Conservation (phyloP, 2,329 filamentous ascomycete genomes). For the Ceratocystis eucalypticola region DNA sequence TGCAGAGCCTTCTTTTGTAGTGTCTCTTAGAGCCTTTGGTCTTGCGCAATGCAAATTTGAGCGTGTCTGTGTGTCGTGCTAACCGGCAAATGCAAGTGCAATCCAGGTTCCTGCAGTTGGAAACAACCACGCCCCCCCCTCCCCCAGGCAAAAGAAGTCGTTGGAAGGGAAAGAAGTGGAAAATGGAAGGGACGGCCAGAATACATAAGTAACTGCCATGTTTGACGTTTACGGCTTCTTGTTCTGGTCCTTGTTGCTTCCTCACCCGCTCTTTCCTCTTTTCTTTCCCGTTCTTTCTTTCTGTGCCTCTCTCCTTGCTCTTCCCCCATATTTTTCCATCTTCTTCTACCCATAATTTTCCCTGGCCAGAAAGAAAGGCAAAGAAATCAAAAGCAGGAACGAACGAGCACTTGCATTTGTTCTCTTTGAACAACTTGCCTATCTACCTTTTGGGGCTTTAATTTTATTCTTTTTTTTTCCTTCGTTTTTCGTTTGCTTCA, state of each 20-base stretch:
- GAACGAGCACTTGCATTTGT: background rate
- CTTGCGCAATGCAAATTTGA: background rate
- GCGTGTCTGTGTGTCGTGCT: background rate
- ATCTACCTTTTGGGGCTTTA: background rate
- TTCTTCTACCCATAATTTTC: too few relatives aligned
- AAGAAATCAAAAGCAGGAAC: background rate
- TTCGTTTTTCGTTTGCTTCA: background rate
- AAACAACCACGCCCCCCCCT: background rate
- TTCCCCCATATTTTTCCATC: too few relatives aligned
- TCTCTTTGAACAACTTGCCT: background rate
- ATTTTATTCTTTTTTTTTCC: background rate
- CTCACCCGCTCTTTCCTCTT: background rate
- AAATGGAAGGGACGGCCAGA: background rate
- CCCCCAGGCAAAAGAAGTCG: background rate
- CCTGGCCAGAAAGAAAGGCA: too few relatives aligned
- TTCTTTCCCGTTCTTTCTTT: background rate
- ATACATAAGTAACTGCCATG: slow-evolving; percentile 5
- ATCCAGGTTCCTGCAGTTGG: background rate
- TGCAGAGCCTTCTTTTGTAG: too few relatives aligned
- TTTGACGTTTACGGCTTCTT: background rate
- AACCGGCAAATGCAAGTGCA: background rate
- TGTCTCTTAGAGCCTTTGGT: background rate
- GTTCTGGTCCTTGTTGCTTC: background rate
- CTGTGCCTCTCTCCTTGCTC: background rate
- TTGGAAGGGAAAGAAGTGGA: background rate